phyloP scores from a whole-genome alignment of 345 rosid genomes.

The Punica granatum region DNA sequence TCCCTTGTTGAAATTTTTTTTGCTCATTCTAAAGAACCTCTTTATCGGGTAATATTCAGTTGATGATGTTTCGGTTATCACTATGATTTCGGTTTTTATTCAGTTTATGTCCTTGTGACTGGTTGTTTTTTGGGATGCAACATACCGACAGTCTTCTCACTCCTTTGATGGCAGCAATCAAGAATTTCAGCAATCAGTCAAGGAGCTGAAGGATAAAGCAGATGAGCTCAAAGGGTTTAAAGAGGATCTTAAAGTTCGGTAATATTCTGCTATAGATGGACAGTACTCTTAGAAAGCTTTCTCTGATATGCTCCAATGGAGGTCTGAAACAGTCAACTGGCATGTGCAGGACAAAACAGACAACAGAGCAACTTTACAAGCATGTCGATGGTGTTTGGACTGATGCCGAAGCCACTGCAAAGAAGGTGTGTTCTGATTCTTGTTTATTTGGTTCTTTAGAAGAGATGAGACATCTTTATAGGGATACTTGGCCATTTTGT shows the following conservation, averaged over 20 bases:
- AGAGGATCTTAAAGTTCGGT: slow-evolving; percentile 76
- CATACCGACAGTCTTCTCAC: background rate
- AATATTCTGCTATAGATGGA: slow-evolving; percentile 30
- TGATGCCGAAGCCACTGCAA: slow-evolving; percentile 84
- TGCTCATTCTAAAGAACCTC: background rate
- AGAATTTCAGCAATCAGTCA: slow-evolving; percentile 66
- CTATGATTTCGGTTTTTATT: background rate
- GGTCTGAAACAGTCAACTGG: slow-evolving; percentile 70
- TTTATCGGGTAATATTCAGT: background rate
- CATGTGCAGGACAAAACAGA: slow-evolving; percentile 89
- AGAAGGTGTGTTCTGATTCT: slow-evolving; percentile 45
- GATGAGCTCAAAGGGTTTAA: slow-evolving; percentile 59
- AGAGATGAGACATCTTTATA: background rate
- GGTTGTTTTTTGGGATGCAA: background rate
- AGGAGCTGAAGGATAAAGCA: slow-evolving; percentile 72
- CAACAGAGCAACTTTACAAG: slow-evolving; percentile 77
- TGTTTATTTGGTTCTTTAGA: background rate
- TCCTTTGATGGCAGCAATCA: slow-evolving; percentile 43
- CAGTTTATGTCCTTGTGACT: background rate
- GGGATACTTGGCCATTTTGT: background rate
- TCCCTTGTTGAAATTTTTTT: no score
- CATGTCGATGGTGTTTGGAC: slow-evolving; percentile 84
- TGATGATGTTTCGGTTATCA: background rate
- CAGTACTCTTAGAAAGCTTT: background rate
- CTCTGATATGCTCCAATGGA: background rate